These are phyloP conservation scores for Spencermartinsiella ligniputridi DNA, from an alignment of 1,139 yeast species.

Conservation along the genomic window DNA sequence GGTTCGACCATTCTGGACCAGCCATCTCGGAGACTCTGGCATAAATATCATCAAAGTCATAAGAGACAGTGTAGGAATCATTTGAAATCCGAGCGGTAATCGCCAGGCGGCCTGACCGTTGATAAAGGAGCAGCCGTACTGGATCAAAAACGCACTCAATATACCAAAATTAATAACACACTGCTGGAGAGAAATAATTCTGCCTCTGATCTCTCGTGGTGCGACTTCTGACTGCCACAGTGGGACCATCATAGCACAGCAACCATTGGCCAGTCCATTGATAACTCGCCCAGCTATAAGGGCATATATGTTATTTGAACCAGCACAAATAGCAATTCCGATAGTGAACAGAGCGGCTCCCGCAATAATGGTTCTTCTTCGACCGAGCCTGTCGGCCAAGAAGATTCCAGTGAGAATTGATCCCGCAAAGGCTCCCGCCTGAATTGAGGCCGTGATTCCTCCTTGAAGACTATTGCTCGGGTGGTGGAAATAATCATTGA, in stretches of 20 bases:
- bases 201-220: slow-evolving; percentile 51
- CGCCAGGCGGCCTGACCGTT: slow-evolving; percentile 22
- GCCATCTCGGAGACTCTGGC: slow-evolving; percentile 79
- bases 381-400: slow-evolving; percentile 15
- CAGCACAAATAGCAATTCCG: slow-evolving; percentile 17
- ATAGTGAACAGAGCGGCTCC: slow-evolving; percentile 16
- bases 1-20: slow-evolving; percentile 48
- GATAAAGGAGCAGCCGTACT: slow-evolving; percentile 60
- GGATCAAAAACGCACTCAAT: slow-evolving; percentile 70
- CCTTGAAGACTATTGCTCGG: slow-evolving; percentile 18
- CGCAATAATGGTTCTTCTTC: slow-evolving; percentile 14
- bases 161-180: slow-evolving; percentile 43
- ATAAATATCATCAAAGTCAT: slow-evolving; percentile 56
- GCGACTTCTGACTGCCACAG: slow-evolving; percentile 58
- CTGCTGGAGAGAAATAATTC: slow-evolving; percentile 29
- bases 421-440: slow-evolving; percentile 20
- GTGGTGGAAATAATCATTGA: slow-evolving; percentile 15
- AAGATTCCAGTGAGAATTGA: slow-evolving; percentile 16
- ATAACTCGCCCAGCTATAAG: slow-evolving; percentile 33
- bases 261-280: slow-evolving; percentile 53
- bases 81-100: slow-evolving; percentile 44
- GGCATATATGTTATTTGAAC: slow-evolving; percentile 13
- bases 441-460: slow-evolving; percentile 19
- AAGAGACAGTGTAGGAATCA: slow-evolving; percentile 39
- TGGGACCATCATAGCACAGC: slow-evolving; percentile 52